Percentiles rank a stretch among this genome's conserved stretches.
Evolutionary conservation across 202 grass and related monocot species (phyloP).

Genomic region (Carex arenaria): DNA sequence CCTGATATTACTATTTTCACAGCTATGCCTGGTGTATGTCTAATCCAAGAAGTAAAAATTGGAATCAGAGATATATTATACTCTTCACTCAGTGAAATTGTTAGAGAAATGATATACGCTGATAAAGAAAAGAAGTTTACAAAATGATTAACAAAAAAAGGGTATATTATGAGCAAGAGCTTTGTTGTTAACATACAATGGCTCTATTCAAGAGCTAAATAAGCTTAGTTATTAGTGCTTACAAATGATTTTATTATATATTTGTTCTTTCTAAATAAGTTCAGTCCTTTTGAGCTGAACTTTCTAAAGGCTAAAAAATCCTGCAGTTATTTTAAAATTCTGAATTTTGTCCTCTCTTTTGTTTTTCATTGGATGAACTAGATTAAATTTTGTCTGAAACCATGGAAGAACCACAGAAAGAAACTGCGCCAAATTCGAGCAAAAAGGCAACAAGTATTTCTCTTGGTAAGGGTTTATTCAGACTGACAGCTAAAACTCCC

Average conservation of each 20-base stretch:
- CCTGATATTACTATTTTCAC: neutral
- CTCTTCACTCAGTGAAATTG: too few species aligned
- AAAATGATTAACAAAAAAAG: too few species aligned
- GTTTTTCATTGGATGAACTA: neutral
- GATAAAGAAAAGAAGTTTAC: too few species aligned
- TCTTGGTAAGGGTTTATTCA: constrained; percentile 54
- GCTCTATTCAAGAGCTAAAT: neutral
- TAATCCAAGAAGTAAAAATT: neutral
- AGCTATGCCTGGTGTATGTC: neutral
- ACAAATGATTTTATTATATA: neutral
- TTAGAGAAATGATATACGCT: too few species aligned
- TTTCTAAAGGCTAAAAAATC: neutral
- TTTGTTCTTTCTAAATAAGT: neutral
- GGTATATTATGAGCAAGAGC: neutral
- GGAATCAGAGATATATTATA: neutral
- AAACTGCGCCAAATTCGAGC: constrained; percentile 33
- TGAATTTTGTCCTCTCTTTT: neutral
- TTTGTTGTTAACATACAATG: neutral
- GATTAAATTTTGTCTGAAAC: constrained; percentile 27
- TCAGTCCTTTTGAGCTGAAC: neutral
- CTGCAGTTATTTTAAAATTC: neutral
- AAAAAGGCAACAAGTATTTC: constrained; percentile 41
- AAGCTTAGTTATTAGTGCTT: neutral
- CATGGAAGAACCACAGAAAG: constrained; percentile 68
- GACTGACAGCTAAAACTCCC: neutral